Evolutionary conservation across 106 monocot genomes (phyloP), one percentile per base, ranked within the genome.

Genomic region (Apostasia shenzhenica): DNA sequence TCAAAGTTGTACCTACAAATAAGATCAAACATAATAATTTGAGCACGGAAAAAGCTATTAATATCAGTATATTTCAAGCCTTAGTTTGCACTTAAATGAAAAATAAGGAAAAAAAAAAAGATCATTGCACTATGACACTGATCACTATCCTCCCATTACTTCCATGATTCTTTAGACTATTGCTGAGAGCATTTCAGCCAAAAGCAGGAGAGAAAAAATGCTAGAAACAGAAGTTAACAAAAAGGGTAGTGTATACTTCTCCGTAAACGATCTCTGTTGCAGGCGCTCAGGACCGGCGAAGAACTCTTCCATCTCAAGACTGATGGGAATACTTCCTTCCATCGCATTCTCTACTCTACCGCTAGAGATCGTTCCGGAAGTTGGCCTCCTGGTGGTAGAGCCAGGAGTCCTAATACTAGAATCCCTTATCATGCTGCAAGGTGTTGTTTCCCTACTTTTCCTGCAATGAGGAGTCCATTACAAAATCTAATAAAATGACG

Each of bases 251-350:
- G 11, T 4, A 67, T 88, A 93, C 93, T 84, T 93, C 50, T 89
- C 86, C 3, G 47, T 75, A 59, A 93, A 93, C 44, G 66, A 55
- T 61, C 65, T 77, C 67, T 84, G 88, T 61, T 93, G 88, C 4
- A 75, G 67, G 73, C 77, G 83, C 79, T 93, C 93, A 1, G 83
- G 79, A 38, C 72, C 70, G 6, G 89, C 49, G 14, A 93, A 93
- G 54, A 89, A 93, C 70, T 84, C 85, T 80, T 93, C 93, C 72
- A 93, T 75, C 68, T 93, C 93, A 46, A 48, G 26, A 3, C 79
- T 4, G 2, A 73, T 81, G 0, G 93, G 93, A n/a, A 80, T 74
- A 70, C 63, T 66, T 43, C 49, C 40, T 48, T 60, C 66, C 47
- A 41, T 40, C 1, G 65, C 51, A 38, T 54, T 67, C 55, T 78